Percentiles rank a stretch among this genome's conserved stretches.
phyloP scores from a whole-genome alignment of 345 rosid genomes.

The Murraya koenigii region DNA sequence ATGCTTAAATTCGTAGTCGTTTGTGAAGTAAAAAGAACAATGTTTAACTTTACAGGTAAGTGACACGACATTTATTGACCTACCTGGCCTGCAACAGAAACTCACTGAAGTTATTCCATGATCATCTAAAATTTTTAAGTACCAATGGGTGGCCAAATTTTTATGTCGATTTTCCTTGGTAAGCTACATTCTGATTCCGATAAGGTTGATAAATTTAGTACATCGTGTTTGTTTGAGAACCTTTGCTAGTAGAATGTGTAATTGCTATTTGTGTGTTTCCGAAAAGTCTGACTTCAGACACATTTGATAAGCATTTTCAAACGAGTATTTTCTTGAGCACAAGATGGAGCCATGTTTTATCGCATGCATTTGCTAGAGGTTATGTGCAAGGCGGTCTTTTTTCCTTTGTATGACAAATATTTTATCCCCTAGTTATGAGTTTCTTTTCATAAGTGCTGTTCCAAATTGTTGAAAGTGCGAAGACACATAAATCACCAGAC shows the following conservation, averaged over 20 bases:
- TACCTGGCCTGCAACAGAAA: constrained; percentile 40
- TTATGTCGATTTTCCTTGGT: background rate
- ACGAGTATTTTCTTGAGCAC: background rate
- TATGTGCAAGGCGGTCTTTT: background rate
- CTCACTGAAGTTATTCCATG: constrained; percentile 32
- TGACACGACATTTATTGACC: constrained; percentile 36
- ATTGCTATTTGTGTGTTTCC: background rate
- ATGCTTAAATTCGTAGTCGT: background rate
- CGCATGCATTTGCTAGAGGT: background rate
- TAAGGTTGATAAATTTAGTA: background rate
- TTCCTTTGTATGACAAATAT: too few relatives aligned
- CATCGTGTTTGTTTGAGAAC: background rate
- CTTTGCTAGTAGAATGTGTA: background rate
- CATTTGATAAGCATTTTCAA: background rate
- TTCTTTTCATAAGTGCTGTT: too few relatives aligned
- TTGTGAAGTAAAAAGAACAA: too few relatives aligned
- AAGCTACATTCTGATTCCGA: background rate
- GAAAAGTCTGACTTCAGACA: too few relatives aligned
- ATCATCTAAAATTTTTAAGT: constrained; percentile 16
- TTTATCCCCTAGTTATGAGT: too few relatives aligned
- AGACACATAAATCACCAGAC: too few relatives aligned
- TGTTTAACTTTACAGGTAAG: constrained; percentile 32
- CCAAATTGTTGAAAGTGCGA: too few relatives aligned
- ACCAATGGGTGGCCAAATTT: background rate
- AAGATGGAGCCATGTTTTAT: background rate